phyloP scores from a whole-genome alignment of 2,329 filamentous ascomycete genomes.

The Calonectria pauciramosa region DNA sequence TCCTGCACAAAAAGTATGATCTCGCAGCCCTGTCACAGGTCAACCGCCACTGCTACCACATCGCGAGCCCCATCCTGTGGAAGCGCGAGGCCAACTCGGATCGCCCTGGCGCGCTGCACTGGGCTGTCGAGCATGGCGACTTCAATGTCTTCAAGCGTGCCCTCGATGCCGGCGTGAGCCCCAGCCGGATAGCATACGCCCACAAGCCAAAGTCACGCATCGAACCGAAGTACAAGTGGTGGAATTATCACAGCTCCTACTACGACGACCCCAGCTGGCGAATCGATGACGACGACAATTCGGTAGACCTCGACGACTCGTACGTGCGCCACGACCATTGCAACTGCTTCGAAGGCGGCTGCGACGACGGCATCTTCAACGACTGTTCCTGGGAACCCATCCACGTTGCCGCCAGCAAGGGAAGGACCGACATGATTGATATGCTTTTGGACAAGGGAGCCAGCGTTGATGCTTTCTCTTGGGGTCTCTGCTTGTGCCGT shows the following conservation, averaged over 20 bases:
- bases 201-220: constrained; percentile 46
- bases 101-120: constrained; percentile 44
- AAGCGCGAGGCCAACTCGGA: constrained; percentile 44
- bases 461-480: constrained; percentile 41
- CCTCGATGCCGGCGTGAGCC: constrained; percentile 42
- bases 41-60: constrained; percentile 42
- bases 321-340: constrained; percentile 43
- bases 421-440: constrained; percentile 45
- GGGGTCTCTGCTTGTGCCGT: constrained; percentile 45
- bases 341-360: constrained; percentile 44
- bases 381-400: constrained; percentile 46
- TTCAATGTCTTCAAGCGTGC: constrained; percentile 39
- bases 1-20: constrained; percentile 44
- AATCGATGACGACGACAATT: constrained; percentile 42
- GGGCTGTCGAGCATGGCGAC: constrained; percentile 43
- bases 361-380: constrained; percentile 47
- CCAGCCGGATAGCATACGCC: constrained; percentile 42
- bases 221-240: constrained; percentile 41
- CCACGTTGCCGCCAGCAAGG: constrained; percentile 45
- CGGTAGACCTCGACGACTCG: constrained; percentile 43
- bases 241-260: constrained; percentile 45
- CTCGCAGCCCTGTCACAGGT: constrained; percentile 41
- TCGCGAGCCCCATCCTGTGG: constrained; percentile 46
- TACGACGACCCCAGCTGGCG: constrained; percentile 45
- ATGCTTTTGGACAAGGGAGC: constrained; percentile 42